phyloP scores from a whole-genome alignment of 1,284 basidiomycete species.

The Prillingera fragicola region DNA sequence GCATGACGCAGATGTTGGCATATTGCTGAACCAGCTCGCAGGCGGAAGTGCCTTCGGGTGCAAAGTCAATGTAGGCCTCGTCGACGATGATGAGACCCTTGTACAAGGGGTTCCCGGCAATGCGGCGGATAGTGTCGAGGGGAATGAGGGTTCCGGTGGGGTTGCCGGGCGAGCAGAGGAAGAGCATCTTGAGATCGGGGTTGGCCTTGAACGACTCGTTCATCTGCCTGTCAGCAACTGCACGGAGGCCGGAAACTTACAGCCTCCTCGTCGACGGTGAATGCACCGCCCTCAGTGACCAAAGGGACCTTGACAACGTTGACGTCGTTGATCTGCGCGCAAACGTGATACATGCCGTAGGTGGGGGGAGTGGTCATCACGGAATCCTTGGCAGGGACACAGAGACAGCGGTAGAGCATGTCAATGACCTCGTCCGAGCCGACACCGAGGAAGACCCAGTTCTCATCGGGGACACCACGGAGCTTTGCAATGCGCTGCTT shows the following conservation, averaged over 20 bases:
- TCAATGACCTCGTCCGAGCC: constrained; percentile 98
- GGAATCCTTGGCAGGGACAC: constrained; percentile 72
- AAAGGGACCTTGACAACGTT: constrained; percentile 75
- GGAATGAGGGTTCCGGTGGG: constrained; percentile 88
- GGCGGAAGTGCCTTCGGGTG: constrained; percentile 61
- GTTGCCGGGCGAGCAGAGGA: constrained; percentile 96
- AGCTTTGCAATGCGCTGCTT: constrained; percentile 70
- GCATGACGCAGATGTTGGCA: constrained; percentile 85
- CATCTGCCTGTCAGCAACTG: constrained; percentile 61
- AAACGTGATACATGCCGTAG: constrained; percentile 96
- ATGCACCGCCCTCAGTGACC: constrained; percentile 66
- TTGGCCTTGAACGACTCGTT: constrained; percentile 63
- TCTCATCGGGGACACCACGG: constrained; percentile 59
- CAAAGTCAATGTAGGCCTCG: constrained; percentile 97
- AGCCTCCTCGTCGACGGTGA: constrained; percentile 69
- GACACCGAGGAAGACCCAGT: constrained; percentile 88
- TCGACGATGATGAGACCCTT: constrained; percentile 91
- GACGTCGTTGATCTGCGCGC: constrained; percentile 91
- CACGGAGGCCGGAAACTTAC: too few relatives aligned
- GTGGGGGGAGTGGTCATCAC: constrained; percentile 87
- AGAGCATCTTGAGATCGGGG: constrained; percentile 78
- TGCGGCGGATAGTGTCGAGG: constrained; percentile 60
- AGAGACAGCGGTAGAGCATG: constrained; percentile 83
- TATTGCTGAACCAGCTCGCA: constrained; percentile 67
- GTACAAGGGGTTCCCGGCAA: constrained; percentile 76